phyloP scores from a whole-genome alignment of 768 basidiomycete species.

The Hydnum rufescens region DNA sequence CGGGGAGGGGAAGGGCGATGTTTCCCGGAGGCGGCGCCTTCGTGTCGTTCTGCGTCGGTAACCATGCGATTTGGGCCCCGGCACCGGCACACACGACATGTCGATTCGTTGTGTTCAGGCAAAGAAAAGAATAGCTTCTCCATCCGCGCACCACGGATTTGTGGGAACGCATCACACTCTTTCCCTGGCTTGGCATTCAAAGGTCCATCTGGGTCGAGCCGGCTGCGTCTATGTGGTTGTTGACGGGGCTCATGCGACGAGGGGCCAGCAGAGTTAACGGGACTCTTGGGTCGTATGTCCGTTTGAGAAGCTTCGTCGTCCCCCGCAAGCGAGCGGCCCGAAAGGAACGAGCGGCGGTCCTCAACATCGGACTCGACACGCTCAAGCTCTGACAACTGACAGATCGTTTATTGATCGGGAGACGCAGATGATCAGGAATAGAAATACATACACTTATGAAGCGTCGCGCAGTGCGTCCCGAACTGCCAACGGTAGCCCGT shows the following conservation, averaged over 20 bases:
- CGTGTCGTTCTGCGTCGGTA: not conserved
- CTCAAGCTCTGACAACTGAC: slow-evolving; percentile 38
- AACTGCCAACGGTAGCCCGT: not conserved
- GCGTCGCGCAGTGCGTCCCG: not conserved
- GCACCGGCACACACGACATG: slow-evolving; percentile 42
- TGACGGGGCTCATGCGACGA: slow-evolving; percentile 11
- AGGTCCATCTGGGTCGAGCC: not conserved
- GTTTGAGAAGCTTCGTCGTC: not conserved
- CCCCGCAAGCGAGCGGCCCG: not conserved
- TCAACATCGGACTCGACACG: slow-evolving; percentile 47
- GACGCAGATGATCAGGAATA: not conserved
- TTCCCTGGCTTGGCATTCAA: not conserved
- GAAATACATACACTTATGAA: slow-evolving; percentile 5
- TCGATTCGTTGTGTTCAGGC: slow-evolving; percentile 51
- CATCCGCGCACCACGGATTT: slow-evolving; percentile 56
- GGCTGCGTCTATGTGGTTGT: not conserved
- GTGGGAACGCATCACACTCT: slow-evolving; percentile 46
- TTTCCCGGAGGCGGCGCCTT: too few species aligned
- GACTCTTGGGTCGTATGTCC: not conserved
- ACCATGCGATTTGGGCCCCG: not conserved
- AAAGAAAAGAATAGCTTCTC: slow-evolving; percentile 69
- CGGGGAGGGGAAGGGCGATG: not conserved
- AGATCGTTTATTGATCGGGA: slow-evolving; percentile 9
- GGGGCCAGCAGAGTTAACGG: slow-evolving; percentile 8
- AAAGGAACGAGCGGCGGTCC: slow-evolving; percentile 31